phyloP scores from a whole-genome alignment of 163 green algal genomes.

The Chlamydomonas reinhardtii region DNA sequence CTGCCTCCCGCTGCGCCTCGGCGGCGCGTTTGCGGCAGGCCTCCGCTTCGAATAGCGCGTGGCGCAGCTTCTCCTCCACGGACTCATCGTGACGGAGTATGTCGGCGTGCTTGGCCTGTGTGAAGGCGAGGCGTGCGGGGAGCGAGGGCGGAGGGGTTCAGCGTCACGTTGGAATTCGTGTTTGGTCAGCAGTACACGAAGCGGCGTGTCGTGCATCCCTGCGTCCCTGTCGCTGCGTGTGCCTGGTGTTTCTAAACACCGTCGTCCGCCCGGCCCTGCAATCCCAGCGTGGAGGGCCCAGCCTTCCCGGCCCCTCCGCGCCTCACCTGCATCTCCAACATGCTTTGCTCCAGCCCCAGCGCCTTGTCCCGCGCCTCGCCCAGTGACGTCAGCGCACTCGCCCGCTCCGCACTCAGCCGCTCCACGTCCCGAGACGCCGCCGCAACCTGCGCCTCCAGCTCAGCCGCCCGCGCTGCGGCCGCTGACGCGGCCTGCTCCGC shows the following conservation, averaged over 20 bases:
- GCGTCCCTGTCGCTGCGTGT: too few relatives aligned
- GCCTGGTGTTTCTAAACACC: not conserved
- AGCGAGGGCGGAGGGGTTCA: not conserved
- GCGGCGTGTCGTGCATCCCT: too few relatives aligned
- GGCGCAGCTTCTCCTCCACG: slow-evolving; percentile 24
- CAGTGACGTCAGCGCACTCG: not conserved
- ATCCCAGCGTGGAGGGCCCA: too few relatives aligned
- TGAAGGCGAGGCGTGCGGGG: not conserved
- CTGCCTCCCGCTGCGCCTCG: slow-evolving; percentile 26
- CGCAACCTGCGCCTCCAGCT: slow-evolving; percentile 24
- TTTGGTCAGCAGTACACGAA: too few relatives aligned
- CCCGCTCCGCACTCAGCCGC: slow-evolving; percentile 1
- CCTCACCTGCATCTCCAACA: slow-evolving; percentile 46
- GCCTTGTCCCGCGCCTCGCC: slow-evolving; percentile 18
- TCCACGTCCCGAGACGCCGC: slow-evolving; percentile 7
- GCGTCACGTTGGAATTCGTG: too few relatives aligned
- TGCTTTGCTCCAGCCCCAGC: slow-evolving; percentile 26
- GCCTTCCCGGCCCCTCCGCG: too few relatives aligned
- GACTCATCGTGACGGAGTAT: slow-evolving; percentile 36
- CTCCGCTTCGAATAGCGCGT: slow-evolving; percentile 33
- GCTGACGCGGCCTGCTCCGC: slow-evolving; percentile 4
- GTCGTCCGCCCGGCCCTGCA: not conserved
- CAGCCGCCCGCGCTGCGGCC: not conserved
- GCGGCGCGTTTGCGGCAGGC: not conserved
- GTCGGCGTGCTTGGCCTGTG: slow-evolving; percentile 41